phyloP scores from a whole-genome alignment of 2,329 filamentous ascomycete genomes.

The Cercospora sp. region DNA sequence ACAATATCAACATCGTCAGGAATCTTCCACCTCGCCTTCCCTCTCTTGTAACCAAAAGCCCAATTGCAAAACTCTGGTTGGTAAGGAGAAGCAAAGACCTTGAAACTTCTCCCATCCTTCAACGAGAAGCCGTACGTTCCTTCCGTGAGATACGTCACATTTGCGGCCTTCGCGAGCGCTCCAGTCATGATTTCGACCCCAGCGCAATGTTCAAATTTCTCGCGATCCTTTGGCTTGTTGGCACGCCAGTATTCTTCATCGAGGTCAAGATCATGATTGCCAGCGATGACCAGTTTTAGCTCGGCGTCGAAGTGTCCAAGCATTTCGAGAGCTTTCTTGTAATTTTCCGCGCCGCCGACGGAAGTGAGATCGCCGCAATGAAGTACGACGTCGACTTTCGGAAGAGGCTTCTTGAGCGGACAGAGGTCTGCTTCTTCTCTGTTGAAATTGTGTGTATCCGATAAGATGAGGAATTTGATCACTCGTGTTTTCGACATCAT shows the following conservation, averaged over 20 bases:
- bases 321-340: conserved; percentile 32
- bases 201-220: conserved; percentile 31
- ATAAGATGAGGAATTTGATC: conserved; percentile 28
- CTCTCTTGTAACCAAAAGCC: conserved; percentile 56
- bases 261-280: conserved; percentile 38
- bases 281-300: conserved; percentile 40
- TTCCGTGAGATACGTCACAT: conserved; percentile 57
- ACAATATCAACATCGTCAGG: conserved; percentile 38
- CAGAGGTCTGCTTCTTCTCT: conserved; percentile 7
- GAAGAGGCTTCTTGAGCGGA: conserved; percentile 19
- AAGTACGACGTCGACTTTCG: conserved; percentile 40
- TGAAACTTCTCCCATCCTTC: conserved; percentile 49
- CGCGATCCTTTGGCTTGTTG: conserved; percentile 35
- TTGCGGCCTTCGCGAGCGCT: conserved; percentile 41
- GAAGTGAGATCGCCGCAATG: conserved; percentile 44
- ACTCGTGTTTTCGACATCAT: neutral
- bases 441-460: conserved; percentile 33
- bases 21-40: conserved; percentile 40
- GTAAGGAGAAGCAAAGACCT: conserved; percentile 54
- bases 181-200: conserved; percentile 21
- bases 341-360: conserved; percentile 30
- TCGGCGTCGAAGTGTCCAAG: conserved; percentile 33
- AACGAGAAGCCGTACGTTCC: conserved; percentile 50
- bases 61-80: conserved; percentile 54
- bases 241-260: conserved; percentile 40